Conservation (phyloP, 805 yeast genomes). For the Yamadazyma sp. region DNA sequence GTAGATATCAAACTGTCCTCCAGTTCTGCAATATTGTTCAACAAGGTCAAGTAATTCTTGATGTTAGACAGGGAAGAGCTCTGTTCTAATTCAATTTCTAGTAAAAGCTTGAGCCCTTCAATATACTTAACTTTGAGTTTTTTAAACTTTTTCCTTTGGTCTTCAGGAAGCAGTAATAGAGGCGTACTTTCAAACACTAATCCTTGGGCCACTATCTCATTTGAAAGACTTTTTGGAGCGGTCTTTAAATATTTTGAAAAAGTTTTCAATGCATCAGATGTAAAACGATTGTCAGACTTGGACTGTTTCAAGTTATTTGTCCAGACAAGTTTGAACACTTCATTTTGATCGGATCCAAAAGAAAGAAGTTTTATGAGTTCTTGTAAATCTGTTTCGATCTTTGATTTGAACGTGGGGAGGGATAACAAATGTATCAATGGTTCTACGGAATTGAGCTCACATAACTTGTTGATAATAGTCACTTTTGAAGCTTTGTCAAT, state of each 20-base stretch:
- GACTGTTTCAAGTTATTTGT: conserved; percentile 28
- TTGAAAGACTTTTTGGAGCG: background rate
- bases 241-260: conserved; percentile 1
- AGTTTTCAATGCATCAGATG: background rate
- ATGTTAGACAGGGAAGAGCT: background rate
- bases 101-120: background rate
- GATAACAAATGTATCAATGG: conserved; percentile 22
- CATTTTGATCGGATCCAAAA: background rate
- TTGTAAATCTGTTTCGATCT: conserved; percentile 45
- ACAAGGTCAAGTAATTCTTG: background rate
- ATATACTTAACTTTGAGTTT: background rate
- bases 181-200: conserved; percentile 3
- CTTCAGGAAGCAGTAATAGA: background rate
- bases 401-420: conserved; percentile 55
- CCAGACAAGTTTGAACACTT: conserved; percentile 41
- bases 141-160: background rate
- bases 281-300: conserved; percentile 8
- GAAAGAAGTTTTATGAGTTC: conserved; percentile 12
- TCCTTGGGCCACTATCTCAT: conserved; percentile 1
- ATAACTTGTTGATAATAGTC: conserved; percentile 15
- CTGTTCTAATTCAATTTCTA: background rate
- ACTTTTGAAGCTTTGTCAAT: conserved; percentile 27
- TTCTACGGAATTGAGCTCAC: background rate
- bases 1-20: background rate
- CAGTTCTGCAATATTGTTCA: background rate